Base-by-base conservation (phyloP, 2,329 filamentous ascomycete genomes). In the Tetracladium maxilliforme region DNA sequence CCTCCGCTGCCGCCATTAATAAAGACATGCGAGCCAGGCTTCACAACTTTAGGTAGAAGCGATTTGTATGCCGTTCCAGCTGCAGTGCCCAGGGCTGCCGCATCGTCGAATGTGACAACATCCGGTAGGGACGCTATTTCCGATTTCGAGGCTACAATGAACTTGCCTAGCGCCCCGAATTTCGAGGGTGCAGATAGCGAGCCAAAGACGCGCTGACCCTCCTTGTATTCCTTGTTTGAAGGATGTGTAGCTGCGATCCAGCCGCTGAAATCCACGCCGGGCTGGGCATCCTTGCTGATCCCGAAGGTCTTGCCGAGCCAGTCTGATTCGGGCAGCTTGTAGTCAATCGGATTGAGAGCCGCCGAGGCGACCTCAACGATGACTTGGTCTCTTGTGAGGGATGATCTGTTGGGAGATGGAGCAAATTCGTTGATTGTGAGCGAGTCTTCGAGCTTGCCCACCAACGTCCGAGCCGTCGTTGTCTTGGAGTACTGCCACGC, bases 1-100 rank as follows among this genome's bases (percentile, higher is more conserved):
- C 72, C 72, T 7, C 73, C 73, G 6, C 59, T 67, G 1, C 70
- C 70, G 8, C 70, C 71, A 34, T 77, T 76, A 42, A 77, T 61
- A 37, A 77, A 68, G 6, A 78, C 54, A 35, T 56, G 61, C 25
- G 64, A 56, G n/a, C 67, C 67, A 4, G 44, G 31, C 13, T 51
- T 48, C 23, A 61, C 54, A 13, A 38, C 26, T 29, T 56, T 43
- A 2, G 54, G 52, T n/a, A 61, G 42, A 14, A 67, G 46, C 16
- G 44, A 40, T 38, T 65, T 56, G 31, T 57, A 59, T 4, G 60
- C 56, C 4, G 61, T 63, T 31, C 54, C 37, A 2, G 48, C 61
- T 1, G 58, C 58, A 3, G 58, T 52, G 2, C 52, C 56, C 8
- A 60, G 29, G 9, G 45, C 44, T n/a, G 53, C 52, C 2, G 53